Evolutionary conservation across 768 basidiomycete genomes (phyloP), one percentile per base, ranked within the genome.

Genomic region (Boletus pseudopeckii): DNA sequence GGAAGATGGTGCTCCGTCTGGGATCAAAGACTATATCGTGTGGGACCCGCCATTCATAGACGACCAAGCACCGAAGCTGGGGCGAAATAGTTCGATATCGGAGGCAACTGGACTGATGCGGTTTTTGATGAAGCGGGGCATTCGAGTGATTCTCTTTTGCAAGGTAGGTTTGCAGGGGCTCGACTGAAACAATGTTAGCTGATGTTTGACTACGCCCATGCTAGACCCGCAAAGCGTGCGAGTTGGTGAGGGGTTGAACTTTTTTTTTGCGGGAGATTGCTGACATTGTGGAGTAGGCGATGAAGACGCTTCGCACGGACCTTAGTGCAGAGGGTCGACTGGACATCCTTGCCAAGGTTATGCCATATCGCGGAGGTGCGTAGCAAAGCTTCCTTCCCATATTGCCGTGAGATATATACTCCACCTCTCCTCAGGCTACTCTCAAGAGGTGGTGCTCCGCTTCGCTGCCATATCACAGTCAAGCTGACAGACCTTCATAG

Each of bases 91-190:
- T 53, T 72, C 89, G 7, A 73, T 92, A 53, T 72, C 74, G 4
- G 88, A 96, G 62, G 87, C 90, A 3, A 85, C 82, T 2, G 65
- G 71, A 3, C 58, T 95, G 42, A 90, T 93, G 84, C 75, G 80
- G 43, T 90, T 82, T 66, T 71, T 95, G 47, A 91, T 96, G 88
- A 85, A 85, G 54, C 77, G 81, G 4, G 92, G 92, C 3, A 68
- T 93, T 30, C 76, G 90, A 32, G 84, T 86, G 5, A 93, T 96
- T 55, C 71, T 96, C n/a, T 96, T 95, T 65, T 93, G 91, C 75
- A 88, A 90, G 75, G 90, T 86, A 48, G 15, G 58, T 46, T 17
- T 37, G 11, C 13, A 43, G 24, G 32, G 1, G 26, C 17, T 24
- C 15, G 15, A 28, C 9, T 22, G 40, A 28, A 17, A 45, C 14